Evolutionary conservation across 2,329 filamentous ascomycete species (phyloP), one percentile per base, ranked within the genome.

Genomic region (Akanthomyces dipterigenus): DNA sequence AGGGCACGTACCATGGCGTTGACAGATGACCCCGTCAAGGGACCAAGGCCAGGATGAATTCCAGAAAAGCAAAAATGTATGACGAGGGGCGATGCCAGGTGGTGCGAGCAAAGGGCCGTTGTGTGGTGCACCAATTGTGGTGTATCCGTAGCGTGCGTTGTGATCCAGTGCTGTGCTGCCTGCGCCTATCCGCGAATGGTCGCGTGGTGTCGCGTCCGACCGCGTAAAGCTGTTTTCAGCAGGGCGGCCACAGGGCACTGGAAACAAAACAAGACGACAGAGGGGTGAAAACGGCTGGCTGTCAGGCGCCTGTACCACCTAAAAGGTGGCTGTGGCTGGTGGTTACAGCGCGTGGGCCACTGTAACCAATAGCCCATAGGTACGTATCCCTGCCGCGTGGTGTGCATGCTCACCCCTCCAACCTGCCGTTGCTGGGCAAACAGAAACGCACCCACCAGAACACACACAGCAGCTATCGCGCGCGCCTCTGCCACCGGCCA

Each of bases 1-100:
- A 20, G 43, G 2, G n/a, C 11, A 60, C 57, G 82, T 70, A 80
- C 80, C 79, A 86, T 84, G 62, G 64, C 63, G 61, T 63, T 65
- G 60, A 58, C 40, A n/a, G 24, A 45, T 14, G 46, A 34, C 51
- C 28, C 49, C 40, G 51, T 18, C 16, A 18, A 9, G 22, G 28
- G 48, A 60, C 48, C 55, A 38, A 34, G 43, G 60, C 20, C 28
- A 14, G 8, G 24, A 24, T 31, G 14, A 8, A 20, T 34, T 34
- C 24, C 26, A 45, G 26, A 22, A 43, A 45, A 53, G 46, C 46
- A 38, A 50, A 53, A 38, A 22, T 24, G 48, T 31, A 50, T 34
- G 36, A 46, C 28, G 48, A 34, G 43, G 38, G 40, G 45, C 49
- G 20, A 18, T 48, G 9, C 4, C 48, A 18, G 26, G 9, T 42